Conservation (phyloP, 257 asterid species). For the Lantana camara region DNA sequence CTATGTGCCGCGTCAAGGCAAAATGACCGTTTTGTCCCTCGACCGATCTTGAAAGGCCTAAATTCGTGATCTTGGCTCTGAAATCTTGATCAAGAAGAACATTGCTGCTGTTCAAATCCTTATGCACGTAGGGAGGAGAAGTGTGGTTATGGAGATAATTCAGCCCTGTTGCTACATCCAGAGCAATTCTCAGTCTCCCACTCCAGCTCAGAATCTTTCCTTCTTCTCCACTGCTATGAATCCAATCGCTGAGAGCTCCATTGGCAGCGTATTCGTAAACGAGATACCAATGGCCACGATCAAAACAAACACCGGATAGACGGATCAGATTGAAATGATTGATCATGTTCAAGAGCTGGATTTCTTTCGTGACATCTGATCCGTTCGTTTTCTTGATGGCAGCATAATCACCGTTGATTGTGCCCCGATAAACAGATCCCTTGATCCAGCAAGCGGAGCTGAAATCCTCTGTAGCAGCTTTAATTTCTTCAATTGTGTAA, state of each 20-base stretch:
- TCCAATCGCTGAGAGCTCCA: conserved; percentile 67
- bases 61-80: conserved; percentile 75
- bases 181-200: conserved; percentile 62
- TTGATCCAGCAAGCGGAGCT: conserved; percentile 48
- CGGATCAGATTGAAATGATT: conserved; percentile 88
- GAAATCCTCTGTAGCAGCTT: conserved; percentile 66
- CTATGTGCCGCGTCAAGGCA: conserved; percentile 83
- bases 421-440: conserved; percentile 80
- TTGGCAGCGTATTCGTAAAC: conserved; percentile 82
- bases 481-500: conserved; percentile 62
- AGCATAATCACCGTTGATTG: conserved; percentile 79
- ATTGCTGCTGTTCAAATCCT: conserved; percentile 65
- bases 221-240: conserved; percentile 25
- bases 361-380: conserved; percentile 69
- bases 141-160: conserved; percentile 84
- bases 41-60: conserved; percentile 71
- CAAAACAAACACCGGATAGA: conserved; percentile 78
- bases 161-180: conserved; percentile 78
- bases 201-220: conserved; percentile 51
- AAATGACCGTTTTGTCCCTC: conserved; percentile 69
- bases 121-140: conserved; percentile 79
- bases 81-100: conserved; percentile 65
- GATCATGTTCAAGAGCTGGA: conserved; percentile 68
- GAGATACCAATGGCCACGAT: conserved; percentile 76
- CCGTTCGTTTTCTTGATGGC: conserved; percentile 90